phyloP scores from a whole-genome alignment of 2,329 filamentous ascomycete species.

The Sclerotinia glacialis region DNA sequence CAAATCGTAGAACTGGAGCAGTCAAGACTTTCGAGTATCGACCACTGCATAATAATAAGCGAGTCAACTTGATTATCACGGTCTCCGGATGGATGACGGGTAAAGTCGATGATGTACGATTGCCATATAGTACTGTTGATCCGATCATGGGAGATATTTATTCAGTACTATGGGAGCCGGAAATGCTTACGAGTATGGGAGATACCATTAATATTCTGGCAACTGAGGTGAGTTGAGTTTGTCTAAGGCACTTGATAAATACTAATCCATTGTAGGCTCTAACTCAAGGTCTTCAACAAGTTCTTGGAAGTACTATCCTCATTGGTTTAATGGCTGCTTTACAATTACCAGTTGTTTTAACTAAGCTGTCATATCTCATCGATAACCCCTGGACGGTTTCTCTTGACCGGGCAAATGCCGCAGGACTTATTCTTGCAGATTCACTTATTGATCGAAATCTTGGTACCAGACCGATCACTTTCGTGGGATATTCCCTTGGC shows the following conservation, averaged over 20 bases:
- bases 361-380: constrained; percentile 92
- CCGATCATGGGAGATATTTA: constrained; percentile 98
- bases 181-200: constrained; percentile 97
- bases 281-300: constrained; percentile 93
- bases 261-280: constrained; percentile 63
- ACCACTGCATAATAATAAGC: constrained; percentile 95
- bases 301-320: constrained; percentile 85
- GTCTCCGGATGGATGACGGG: constrained; percentile 98
- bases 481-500: constrained; percentile 92
- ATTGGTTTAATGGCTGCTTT: constrained; percentile 88
- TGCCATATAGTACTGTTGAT: constrained; percentile 95
- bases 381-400: constrained; percentile 99
- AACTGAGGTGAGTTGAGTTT: constrained; percentile 68
- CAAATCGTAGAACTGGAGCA: constrained; percentile 81
- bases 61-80: constrained; percentile 92
- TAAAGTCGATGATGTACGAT: constrained; percentile 90
- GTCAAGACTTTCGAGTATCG: constrained; percentile 97
- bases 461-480: constrained; percentile 84
- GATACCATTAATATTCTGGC: constrained; percentile 97
- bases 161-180: constrained; percentile 94
- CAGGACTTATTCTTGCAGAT: constrained; percentile 89
- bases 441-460: constrained; percentile 89
- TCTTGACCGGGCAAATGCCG: constrained; percentile 80
- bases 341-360: constrained; percentile 85
- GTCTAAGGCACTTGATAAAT: neutral